A percentile compares a stretch with the other conserved stretches of the same genome.
Conservation (phyloP, 2,329 filamentous ascomycete species). For the Colletotrichum agaves region DNA sequence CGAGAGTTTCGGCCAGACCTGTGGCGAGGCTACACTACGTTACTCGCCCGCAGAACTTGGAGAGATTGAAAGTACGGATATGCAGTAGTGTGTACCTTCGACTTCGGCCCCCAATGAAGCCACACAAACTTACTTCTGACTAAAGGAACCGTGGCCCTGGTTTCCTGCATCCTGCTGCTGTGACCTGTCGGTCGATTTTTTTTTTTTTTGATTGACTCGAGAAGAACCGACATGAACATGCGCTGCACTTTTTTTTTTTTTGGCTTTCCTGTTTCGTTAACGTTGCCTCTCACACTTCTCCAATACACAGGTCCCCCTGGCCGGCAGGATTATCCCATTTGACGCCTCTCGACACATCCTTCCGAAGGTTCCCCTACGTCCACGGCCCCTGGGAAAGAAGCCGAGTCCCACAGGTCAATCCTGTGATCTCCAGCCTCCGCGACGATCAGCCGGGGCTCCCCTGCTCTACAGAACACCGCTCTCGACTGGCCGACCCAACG, state of each 20-base stretch:
- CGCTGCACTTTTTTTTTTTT: background rate
- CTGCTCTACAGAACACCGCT: slow-evolving; percentile 23
- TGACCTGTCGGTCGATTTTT: slow-evolving; percentile 1
- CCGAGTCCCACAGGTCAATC: slow-evolving; percentile 37
- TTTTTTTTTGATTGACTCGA: background rate
- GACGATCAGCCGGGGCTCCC: slow-evolving; percentile 39
- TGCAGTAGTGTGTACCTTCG: background rate
- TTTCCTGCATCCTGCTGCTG: background rate
- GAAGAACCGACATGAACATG: slow-evolving; percentile 20
- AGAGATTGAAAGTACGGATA: background rate
- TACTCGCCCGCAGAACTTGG: background rate
- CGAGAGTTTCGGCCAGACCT: slow-evolving; percentile 29
- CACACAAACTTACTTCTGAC: background rate
- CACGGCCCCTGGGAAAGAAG: slow-evolving; percentile 11
- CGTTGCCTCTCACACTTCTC: slow-evolving; percentile 2
- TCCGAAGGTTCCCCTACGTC: slow-evolving; percentile 27
- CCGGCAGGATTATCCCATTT: slow-evolving; percentile 29
- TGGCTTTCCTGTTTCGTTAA: slow-evolving; percentile 2
- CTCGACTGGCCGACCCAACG: slow-evolving; percentile 18
- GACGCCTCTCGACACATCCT: slow-evolving; percentile 32
- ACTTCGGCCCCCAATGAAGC: slow-evolving; percentile 6
- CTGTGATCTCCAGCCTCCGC: slow-evolving; percentile 40
- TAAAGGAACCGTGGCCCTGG: background rate
- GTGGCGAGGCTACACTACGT: slow-evolving; percentile 10
- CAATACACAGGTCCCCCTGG: slow-evolving; percentile 15